Conservation (phyloP, 2,329 filamentous ascomycete genomes). For the Calonectria montana region DNA sequence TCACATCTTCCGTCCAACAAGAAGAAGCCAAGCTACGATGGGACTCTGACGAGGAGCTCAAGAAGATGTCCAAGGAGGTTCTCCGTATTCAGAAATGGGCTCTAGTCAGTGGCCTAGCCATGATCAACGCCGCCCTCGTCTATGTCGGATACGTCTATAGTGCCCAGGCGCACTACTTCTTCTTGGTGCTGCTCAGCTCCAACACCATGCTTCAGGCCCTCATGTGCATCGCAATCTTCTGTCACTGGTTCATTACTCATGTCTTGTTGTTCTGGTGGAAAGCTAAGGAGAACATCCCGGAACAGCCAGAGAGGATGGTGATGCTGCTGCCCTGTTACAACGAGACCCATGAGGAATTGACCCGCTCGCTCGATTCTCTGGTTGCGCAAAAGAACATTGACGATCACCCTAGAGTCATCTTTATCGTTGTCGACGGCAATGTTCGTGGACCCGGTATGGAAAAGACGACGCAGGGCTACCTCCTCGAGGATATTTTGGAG, state of each 20-base stretch:
- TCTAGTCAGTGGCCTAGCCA: conserved; percentile 49
- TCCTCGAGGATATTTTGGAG: conserved; percentile 59
- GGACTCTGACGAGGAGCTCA: conserved; percentile 54
- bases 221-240: conserved; percentile 54
- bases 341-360: conserved; percentile 57
- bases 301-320: conserved; percentile 56
- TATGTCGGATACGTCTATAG: conserved; percentile 49
- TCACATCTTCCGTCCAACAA: conserved; percentile 50
- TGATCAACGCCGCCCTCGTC: conserved; percentile 51
- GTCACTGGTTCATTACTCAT: conserved; percentile 45
- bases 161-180: conserved; percentile 55
- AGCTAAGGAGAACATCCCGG: conserved; percentile 48
- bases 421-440: conserved; percentile 61
- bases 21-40: conserved; percentile 54
- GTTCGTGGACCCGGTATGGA: conserved; percentile 59
- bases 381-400: conserved; percentile 56
- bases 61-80: conserved; percentile 50
- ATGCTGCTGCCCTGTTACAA: conserved; percentile 62
- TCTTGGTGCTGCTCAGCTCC: conserved; percentile 58
- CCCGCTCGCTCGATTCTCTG: conserved; percentile 58
- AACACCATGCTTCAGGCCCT: conserved; percentile 56
- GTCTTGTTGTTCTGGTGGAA: conserved; percentile 44
- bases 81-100: conserved; percentile 54
- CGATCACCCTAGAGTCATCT: conserved; percentile 54
- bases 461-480: conserved; percentile 60